phyloP scores from a whole-genome alignment of 2,329 filamentous ascomycete genomes.

The Colletotrichum aenigma region DNA sequence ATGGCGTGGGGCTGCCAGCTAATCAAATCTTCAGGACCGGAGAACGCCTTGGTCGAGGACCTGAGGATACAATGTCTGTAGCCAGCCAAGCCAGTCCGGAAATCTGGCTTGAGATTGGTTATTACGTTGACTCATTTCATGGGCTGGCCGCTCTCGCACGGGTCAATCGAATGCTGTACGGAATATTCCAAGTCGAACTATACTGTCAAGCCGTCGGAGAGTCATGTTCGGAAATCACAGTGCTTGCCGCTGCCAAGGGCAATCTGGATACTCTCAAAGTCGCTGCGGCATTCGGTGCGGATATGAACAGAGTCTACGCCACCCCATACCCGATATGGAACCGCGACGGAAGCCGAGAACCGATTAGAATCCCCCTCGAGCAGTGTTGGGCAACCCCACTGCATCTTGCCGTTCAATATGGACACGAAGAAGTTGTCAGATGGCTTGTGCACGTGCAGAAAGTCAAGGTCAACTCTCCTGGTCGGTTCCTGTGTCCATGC shows the following conservation, averaged over 20 bases:
- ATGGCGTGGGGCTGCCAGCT: rapidly evolving
- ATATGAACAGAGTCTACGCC: background rate
- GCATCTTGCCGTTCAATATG: background rate
- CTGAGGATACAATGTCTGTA: background rate
- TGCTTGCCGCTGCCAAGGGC: background rate
- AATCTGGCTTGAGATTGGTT: background rate
- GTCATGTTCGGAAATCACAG: background rate
- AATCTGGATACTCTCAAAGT: background rate
- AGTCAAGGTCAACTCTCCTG: background rate
- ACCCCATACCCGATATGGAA: rapidly evolving
- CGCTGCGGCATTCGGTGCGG: background rate
- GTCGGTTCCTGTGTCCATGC: background rate
- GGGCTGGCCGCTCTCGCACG: background rate
- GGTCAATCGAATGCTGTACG: background rate
- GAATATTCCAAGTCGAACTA: background rate
- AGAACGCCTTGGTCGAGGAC: background rate
- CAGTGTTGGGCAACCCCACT: background rate
- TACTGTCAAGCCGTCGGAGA: background rate
- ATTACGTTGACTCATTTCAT: background rate
- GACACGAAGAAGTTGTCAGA: background rate
- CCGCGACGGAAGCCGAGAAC: background rate
- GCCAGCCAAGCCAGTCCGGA: background rate
- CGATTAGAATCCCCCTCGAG: background rate
- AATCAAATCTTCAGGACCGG: rapidly evolving
- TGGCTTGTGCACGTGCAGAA: background rate